These are phyloP conservation scores for Abelmoschus esculentus DNA, from an alignment of 345 rosid species.

Conservation along the genomic window DNA sequence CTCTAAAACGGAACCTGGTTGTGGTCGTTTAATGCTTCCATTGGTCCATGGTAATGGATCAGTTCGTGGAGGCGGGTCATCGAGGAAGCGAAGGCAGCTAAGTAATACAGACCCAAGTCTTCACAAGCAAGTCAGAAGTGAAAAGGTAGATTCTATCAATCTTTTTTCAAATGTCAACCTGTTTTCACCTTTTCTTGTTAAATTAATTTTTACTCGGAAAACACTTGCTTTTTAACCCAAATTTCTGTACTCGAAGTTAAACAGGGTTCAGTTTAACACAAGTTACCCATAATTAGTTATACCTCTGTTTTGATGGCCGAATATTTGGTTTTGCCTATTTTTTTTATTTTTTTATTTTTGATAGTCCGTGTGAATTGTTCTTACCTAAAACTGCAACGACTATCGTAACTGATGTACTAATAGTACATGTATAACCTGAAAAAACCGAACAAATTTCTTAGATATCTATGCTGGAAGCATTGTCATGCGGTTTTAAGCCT, in stretches of 20 bases:
- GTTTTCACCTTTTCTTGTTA: background rate
- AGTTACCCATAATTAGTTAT: background rate
- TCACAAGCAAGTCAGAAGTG: constrained; percentile 35
- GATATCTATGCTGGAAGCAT: background rate
- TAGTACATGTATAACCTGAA: background rate
- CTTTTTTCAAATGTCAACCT: background rate
- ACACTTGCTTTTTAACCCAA: background rate
- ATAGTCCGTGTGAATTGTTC: no score
- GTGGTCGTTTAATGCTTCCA: constrained; percentile 30
- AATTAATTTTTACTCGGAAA: background rate
- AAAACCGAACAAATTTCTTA: background rate
- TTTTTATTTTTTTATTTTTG: background rate
- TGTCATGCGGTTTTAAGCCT: background rate
- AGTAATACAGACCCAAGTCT: constrained; percentile 21
- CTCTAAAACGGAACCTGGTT: constrained; percentile 21
- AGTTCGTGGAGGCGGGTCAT: constrained; percentile 29
- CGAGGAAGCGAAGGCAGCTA: constrained; percentile 22
- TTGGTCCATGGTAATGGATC: constrained; percentile 30
- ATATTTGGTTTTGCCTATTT: background rate
- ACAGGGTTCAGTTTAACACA: background rate
- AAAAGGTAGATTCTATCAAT: constrained; percentile 40
- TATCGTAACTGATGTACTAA: background rate
- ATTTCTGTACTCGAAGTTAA: no score
- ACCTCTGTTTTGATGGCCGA: background rate
- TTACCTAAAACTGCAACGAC: no score